Conservation (phyloP, 2,329 filamentous ascomycete genomes). For the Dactylellina haptotyla region DNA sequence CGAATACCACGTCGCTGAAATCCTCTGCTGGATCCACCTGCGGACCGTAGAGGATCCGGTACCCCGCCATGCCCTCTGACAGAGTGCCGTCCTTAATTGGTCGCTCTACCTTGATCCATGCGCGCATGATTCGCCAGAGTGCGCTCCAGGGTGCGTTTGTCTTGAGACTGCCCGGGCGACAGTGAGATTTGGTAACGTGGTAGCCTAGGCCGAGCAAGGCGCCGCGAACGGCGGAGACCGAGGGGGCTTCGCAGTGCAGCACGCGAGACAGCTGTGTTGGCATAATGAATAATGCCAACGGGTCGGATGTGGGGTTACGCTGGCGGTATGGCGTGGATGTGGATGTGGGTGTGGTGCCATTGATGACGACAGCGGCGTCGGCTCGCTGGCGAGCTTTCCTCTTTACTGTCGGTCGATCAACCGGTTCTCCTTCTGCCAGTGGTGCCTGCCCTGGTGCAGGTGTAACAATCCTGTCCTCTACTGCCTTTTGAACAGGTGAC, state of each 20-base stretch:
- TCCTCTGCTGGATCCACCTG: conserved; percentile 59
- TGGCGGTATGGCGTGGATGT: not conserved
- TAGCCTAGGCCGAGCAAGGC: conserved; percentile 85
- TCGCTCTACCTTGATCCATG: conserved; percentile 84
- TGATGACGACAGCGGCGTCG: not conserved
- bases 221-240: conserved; percentile 81
- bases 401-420: conserved; percentile 16
- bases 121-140: conserved; percentile 91
- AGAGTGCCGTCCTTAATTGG: conserved; percentile 79
- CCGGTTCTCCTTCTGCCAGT: conserved; percentile 1
- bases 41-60: conserved; percentile 67
- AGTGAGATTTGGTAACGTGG: conserved; percentile 83
- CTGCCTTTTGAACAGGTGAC: not conserved
- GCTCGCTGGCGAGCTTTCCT: conserved; percentile 21
- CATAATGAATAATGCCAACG: conserved; percentile 79
- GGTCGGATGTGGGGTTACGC: conserved; percentile 65
- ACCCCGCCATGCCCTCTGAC: conserved; percentile 76
- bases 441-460: conserved; percentile 52
- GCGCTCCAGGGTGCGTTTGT: conserved; percentile 91
- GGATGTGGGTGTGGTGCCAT: not conserved
- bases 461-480: conserved; percentile 5
- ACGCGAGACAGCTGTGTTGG: conserved; percentile 78
- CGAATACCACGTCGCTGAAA: conserved; percentile 74
- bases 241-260: conserved; percentile 80
- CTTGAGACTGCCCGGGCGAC: conserved; percentile 87